A percentile compares a stretch with the other conserved stretches of the same genome.
Evolutionary conservation across 352 stramenopile species (phyloP).

Genomic region (Pythium brachiatum): DNA sequence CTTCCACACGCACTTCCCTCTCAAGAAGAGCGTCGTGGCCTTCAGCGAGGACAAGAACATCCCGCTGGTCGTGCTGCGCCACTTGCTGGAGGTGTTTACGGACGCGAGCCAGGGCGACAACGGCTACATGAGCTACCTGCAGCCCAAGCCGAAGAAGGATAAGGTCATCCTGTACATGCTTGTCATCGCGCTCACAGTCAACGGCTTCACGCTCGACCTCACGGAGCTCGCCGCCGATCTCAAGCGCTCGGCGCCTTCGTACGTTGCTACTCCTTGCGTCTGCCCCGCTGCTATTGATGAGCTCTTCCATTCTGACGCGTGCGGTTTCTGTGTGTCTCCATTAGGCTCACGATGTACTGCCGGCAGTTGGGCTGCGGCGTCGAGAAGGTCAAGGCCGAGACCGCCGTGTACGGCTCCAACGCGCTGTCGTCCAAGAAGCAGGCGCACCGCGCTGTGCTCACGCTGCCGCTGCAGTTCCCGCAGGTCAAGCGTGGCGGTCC

Average conservation of each 20-base stretch:
- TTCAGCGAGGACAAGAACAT: conserved; percentile 79
- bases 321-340: not conserved
- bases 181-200: conserved; percentile 69
- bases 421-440: conserved; percentile 69
- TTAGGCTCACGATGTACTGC: conserved; percentile 55
- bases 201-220: conserved; percentile 73
- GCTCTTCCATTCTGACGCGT: conserved; percentile 6
- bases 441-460: conserved; percentile 61
- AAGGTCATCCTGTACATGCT: conserved; percentile 79
- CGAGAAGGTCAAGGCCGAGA: conserved; percentile 68
- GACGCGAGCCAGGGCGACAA: conserved; percentile 52
- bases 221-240: conserved; percentile 65
- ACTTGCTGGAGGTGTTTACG: conserved; percentile 69
- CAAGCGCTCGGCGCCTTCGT: conserved; percentile 51
- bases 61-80: conserved; percentile 62
- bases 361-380: conserved; percentile 71
- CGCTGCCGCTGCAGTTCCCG: conserved; percentile 78
- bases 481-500: conserved; percentile 57
- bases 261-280: conserved; percentile 12
- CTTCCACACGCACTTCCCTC: conserved; percentile 55
- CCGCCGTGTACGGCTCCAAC: conserved; percentile 47
- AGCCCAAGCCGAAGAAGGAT: conserved; percentile 79
- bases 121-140: conserved; percentile 62
- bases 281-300: conserved; percentile 1
- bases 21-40: conserved; percentile 59